Percentiles rank a stretch among this genome's conserved stretches.
phyloP scores from a whole-genome alignment of 495 filamentous ascomycete genomes.

The Rhypophila decipiens region DNA sequence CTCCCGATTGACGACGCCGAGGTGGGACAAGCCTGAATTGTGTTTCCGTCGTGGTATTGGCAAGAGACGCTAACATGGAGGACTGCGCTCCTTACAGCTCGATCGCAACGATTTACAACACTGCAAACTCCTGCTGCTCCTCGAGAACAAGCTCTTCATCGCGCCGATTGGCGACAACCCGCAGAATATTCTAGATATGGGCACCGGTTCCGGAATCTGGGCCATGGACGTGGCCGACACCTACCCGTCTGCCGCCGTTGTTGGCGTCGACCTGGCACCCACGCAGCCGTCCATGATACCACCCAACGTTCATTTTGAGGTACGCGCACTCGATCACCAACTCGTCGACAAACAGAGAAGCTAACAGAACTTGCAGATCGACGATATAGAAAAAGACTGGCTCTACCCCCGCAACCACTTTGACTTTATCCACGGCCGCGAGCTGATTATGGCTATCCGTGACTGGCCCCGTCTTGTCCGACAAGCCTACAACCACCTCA shows the following conservation, averaged over 20 bases:
- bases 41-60: too few species aligned
- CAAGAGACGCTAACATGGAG: too few species aligned
- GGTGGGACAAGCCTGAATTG: too few species aligned
- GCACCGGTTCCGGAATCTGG: conserved; percentile 36
- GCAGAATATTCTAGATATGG: conserved; percentile 53
- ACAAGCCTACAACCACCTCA: conserved; percentile 28
- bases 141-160: conserved; percentile 49
- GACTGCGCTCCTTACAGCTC: too few species aligned
- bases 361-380: too few species aligned
- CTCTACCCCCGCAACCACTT: conserved; percentile 43
- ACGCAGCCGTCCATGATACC: conserved; percentile 48
- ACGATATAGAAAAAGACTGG: conserved; percentile 52
- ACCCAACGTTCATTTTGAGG: conserved; percentile 45
- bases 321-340: too few species aligned
- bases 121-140: conserved; percentile 28
- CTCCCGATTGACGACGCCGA: conserved; percentile 10
- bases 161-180: conserved; percentile 43
- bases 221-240: conserved; percentile 36
- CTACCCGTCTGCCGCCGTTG: conserved; percentile 45
- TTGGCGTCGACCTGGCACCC: conserved; percentile 58
- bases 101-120: conserved; percentile 17
- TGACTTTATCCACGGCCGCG: conserved; percentile 60
- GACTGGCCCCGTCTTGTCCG: conserved; percentile 49
- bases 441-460: conserved; percentile 46
- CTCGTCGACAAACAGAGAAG: too few species aligned